These are phyloP conservation scores for Gynochthodes officinalis DNA, from an alignment of 257 asterid genomes.

Conservation along the genomic window DNA sequence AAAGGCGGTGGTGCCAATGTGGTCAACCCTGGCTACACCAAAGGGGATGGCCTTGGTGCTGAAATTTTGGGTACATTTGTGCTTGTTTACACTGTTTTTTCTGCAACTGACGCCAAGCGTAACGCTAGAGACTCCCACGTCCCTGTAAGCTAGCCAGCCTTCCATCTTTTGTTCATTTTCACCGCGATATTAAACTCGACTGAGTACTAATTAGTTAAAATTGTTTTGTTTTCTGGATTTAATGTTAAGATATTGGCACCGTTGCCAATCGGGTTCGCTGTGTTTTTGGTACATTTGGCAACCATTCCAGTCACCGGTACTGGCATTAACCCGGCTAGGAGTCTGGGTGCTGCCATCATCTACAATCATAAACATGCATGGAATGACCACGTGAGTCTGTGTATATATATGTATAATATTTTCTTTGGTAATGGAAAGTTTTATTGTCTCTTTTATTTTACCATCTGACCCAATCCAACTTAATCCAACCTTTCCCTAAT, in stretches of 20 bases:
- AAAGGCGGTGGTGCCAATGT: slow-evolving; percentile 38
- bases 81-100: slow-evolving; percentile 42
- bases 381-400: slow-evolving; percentile 29
- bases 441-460: too few species aligned
- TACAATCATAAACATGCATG: slow-evolving; percentile 29
- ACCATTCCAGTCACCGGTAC: slow-evolving; percentile 41
- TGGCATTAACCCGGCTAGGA: slow-evolving; percentile 40
- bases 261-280: slow-evolving; percentile 39
- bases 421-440: too few species aligned
- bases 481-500: too few species aligned
- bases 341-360: slow-evolving; percentile 39
- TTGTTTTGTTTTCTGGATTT: background rate
- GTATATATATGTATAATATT: too few species aligned
- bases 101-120: slow-evolving; percentile 42
- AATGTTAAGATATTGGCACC: slow-evolving; percentile 30
- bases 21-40: slow-evolving; percentile 32
- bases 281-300: slow-evolving; percentile 38
- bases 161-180: background rate
- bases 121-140: slow-evolving; percentile 43
- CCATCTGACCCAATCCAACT: too few species aligned
- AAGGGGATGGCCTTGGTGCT: slow-evolving; percentile 40
- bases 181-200: too few species aligned
- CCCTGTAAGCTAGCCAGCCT: slow-evolving; percentile 26
- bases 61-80: slow-evolving; percentile 38
- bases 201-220: background rate